Base-by-base conservation (phyloP, 371 early-diverging fungal species). In the Phascolomyces articulosus region DNA sequence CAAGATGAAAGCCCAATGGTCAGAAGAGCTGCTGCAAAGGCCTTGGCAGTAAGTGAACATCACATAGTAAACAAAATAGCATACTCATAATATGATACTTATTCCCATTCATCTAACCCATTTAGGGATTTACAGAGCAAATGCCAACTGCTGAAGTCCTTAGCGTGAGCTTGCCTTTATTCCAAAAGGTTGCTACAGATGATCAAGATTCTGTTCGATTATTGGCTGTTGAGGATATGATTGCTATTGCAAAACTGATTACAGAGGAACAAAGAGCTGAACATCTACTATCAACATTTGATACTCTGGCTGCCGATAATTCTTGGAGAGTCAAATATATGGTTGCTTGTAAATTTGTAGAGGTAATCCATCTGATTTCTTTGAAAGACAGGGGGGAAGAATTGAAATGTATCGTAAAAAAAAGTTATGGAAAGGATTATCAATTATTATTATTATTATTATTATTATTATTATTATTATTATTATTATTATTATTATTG, bases 321-420 rank as follows among this genome's bases (percentile, higher is more conserved):
- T 94, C 95, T 54, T 99, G 99, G 99, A 88, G 99, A 67, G 98
- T 99, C 44, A 86, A 97, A 55, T 99, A 97, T 75, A 96, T 97
- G 95, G 90, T 96, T 75, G 98, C 98, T 6, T 95, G 96, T 63
- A 95, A 97, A 80, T 96, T 95, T 82, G 95, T 92, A 47, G 86
- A 91, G 85, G 94, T 94, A 84, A 54, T 29, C 28, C 27, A 23
- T 23, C n/a, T n/a, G n/a, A n/a, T n/a, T n/a, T n/a, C n/a, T n/a
- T n/a, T n/a, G n/a, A n/a, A n/a, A n/a, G n/a, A n/a, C n/a, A 41
- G 28, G 15, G 63, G 29, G 15, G 34, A 0, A n/a, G n/a, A n/a
- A n/a, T n/a, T n/a, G n/a, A n/a, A n/a, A n/a, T n/a, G n/a, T n/a
- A n/a, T n/a, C n/a, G n/a, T n/a, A n/a, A n/a, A n/a, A n/a, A n/a